phyloP scores from a whole-genome alignment of 2,329 filamentous ascomycete genomes.

The Fusarium transvaalense region DNA sequence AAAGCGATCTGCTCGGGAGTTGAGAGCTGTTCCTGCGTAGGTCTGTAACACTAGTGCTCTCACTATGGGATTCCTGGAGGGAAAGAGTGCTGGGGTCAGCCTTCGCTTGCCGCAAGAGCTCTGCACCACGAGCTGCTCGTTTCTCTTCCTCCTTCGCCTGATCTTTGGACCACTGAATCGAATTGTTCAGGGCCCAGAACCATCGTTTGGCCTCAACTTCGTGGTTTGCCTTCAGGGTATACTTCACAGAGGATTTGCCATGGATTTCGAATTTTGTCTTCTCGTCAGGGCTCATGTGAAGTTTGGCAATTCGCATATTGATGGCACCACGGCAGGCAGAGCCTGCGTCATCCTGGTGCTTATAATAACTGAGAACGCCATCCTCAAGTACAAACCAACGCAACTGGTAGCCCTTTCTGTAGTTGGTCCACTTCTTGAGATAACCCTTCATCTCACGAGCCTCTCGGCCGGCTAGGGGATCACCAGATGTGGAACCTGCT shows the following conservation, averaged over 20 bases:
- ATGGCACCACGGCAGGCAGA: constrained; percentile 97
- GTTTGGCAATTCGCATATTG: constrained; percentile 95
- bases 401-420: constrained; percentile 95
- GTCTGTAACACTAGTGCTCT: constrained; percentile 65
- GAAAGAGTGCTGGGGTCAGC: constrained; percentile 74
- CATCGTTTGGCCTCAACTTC: constrained; percentile 98
- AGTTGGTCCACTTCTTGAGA: constrained; percentile 99
- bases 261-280: constrained; percentile 98
- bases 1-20: constrained; percentile 51
- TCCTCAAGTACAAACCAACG: constrained; percentile 99
- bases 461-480: constrained; percentile 81
- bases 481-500: constrained; percentile 65
- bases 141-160: constrained; percentile 92
- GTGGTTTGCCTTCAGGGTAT: constrained; percentile 97
- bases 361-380: constrained; percentile 98
- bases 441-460: constrained; percentile 98
- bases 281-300: constrained; percentile 97
- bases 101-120: constrained; percentile 82
- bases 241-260: constrained; percentile 98
- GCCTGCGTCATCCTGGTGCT: constrained; percentile 96
- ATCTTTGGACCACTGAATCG: constrained; percentile 98
- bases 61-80: constrained; percentile 62
- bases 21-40: constrained; percentile 60
- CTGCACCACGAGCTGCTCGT: constrained; percentile 78
- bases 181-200: constrained; percentile 99